Evolutionary conservation across 176 grass and related monocot species (phyloP).

Genomic region (Chloris gayana): DNA sequence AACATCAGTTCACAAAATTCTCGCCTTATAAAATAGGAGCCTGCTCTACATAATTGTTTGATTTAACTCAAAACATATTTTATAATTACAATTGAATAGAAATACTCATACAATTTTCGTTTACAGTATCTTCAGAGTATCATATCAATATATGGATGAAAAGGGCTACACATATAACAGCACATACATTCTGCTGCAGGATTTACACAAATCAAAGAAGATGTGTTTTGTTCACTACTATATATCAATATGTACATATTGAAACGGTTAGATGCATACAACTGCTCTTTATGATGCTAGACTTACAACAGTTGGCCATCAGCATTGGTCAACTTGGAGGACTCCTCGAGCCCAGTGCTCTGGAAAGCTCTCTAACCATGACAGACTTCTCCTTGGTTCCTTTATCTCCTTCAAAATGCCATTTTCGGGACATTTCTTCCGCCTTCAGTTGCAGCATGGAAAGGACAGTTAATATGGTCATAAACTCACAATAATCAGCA

Average conservation of each 20-base stretch:
- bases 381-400: slow-evolving; percentile 61
- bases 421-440: slow-evolving; percentile 65
- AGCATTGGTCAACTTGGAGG: slow-evolving; percentile 51
- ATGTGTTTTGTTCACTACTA: slow-evolving; percentile 13
- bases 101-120: too few species aligned
- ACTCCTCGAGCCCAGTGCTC: slow-evolving; percentile 53
- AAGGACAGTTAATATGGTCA: slow-evolving; percentile 9
- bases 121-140: too few species aligned
- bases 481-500: background rate
- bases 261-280: too few species aligned
- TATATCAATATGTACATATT: background rate
- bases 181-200: background rate
- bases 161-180: background rate
- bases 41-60: too few species aligned
- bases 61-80: too few species aligned
- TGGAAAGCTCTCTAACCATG: slow-evolving; percentile 68
- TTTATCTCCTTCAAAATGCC: slow-evolving; percentile 54
- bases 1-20: too few species aligned
- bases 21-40: too few species aligned
- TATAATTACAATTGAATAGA: too few species aligned
- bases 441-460: slow-evolving; percentile 44
- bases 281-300: too few species aligned
- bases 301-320: background rate
- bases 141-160: too few species aligned
- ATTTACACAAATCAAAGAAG: background rate